A percentile compares a stretch with the other conserved stretches of the same genome.
Conservation (phyloP, 176 grass and related monocot genomes). For the Echinochloa phyllopogon region DNA sequence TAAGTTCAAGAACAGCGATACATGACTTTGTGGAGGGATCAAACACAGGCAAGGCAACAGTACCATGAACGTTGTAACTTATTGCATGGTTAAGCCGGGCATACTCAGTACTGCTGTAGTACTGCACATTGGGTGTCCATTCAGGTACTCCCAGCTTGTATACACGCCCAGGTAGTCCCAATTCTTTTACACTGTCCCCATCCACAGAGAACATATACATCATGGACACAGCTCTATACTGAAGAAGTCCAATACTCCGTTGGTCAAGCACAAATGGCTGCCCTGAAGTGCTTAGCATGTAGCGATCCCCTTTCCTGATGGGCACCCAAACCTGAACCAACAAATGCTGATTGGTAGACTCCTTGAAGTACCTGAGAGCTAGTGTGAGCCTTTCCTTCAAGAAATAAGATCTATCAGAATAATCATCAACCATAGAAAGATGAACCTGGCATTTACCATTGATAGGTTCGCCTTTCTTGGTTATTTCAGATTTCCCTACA, state of each 20-base stretch:
- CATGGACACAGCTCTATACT: constrained; percentile 81
- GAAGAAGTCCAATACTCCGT: constrained; percentile 66
- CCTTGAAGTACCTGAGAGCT: constrained; percentile 68
- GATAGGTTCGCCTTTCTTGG: constrained; percentile 25
- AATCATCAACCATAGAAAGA: constrained; percentile 37
- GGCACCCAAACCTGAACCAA: constrained; percentile 92
- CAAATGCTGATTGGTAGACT: constrained; percentile 60
- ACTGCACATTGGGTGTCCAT: constrained; percentile 96
- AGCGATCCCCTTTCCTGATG: constrained; percentile 67
- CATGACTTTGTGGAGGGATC: constrained; percentile 69
- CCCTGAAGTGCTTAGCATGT: constrained; percentile 82
- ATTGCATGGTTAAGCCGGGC: constrained; percentile 80
- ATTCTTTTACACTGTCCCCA: constrained; percentile 57
- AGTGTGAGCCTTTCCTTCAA: constrained; percentile 67
- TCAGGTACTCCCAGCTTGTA: constrained; percentile 84
- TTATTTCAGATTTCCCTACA: constrained; percentile 40
- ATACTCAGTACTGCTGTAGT: constrained; percentile 85
- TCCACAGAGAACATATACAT: constrained; percentile 90
- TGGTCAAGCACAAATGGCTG: constrained; percentile 87
- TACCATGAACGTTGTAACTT: constrained; percentile 82
- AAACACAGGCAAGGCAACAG: constrained; percentile 89
- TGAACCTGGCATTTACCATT: constrained; percentile 41
- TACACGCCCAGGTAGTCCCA: constrained; percentile 87
- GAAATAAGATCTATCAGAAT: constrained; percentile 35
- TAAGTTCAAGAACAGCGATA: constrained; percentile 88